These are phyloP conservation scores for Fusarium guadeloupense DNA, from an alignment of 2,329 filamentous ascomycete species.

Conservation along the genomic window DNA sequence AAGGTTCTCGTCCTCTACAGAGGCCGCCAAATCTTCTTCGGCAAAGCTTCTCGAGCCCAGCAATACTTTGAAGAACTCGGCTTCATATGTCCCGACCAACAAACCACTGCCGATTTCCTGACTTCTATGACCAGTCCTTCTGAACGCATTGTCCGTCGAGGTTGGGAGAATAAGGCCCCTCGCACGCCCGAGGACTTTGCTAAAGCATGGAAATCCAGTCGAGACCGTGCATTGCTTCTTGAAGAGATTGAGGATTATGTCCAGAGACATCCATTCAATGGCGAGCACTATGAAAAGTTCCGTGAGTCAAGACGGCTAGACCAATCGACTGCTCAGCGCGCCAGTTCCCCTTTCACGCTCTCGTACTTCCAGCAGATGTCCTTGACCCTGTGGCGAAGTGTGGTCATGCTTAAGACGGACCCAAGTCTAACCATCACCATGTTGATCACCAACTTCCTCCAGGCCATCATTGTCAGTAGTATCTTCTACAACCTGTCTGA, in stretches of 20 bases:
- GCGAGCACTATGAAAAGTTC: slow-evolving; percentile 31
- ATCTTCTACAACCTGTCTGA: slow-evolving; percentile 23
- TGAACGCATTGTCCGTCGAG: slow-evolving; percentile 46
- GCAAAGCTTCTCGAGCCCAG: slow-evolving; percentile 32
- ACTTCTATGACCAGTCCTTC: slow-evolving; percentile 57
- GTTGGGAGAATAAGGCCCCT: slow-evolving; percentile 45
- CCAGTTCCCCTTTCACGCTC: slow-evolving; percentile 20
- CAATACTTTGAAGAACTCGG: slow-evolving; percentile 52
- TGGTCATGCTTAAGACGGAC: slow-evolving; percentile 10
- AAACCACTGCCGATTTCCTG: slow-evolving; percentile 77
- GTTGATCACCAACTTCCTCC: slow-evolving; percentile 18
- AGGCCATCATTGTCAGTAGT: slow-evolving; percentile 19
- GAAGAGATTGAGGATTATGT: slow-evolving; percentile 46
- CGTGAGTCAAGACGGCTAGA: slow-evolving; percentile 7
- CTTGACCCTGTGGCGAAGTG: slow-evolving; percentile 16
- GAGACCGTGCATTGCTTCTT: slow-evolving; percentile 35
- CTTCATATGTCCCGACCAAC: slow-evolving; percentile 61
- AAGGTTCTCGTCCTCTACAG: slow-evolving; percentile 74
- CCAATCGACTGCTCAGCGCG: slow-evolving; percentile 27
- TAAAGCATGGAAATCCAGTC: slow-evolving; percentile 44
- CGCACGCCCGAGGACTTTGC: slow-evolving; percentile 49
- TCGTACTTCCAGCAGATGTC: slow-evolving; percentile 12
- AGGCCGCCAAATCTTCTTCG: slow-evolving; percentile 67
- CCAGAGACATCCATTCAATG: slow-evolving; percentile 24
- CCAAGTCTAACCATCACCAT: slow-evolving; percentile 18